Base-by-base conservation (phyloP, 225 moss, liverwort and hornwort species). In the Sphagnum tenellum region DNA sequence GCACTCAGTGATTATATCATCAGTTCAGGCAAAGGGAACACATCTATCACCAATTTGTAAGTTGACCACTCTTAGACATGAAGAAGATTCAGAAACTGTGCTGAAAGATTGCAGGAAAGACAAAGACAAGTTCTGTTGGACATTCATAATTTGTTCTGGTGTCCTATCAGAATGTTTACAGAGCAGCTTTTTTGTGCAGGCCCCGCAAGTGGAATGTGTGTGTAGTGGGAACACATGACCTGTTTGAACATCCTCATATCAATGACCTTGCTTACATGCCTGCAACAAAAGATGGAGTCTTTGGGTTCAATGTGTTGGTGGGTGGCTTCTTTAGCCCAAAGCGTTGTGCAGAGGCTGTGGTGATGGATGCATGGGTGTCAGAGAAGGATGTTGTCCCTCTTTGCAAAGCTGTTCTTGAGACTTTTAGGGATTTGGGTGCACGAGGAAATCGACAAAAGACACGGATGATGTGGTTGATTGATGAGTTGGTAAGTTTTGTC, bases 391-490 rank as follows among this genome's bases (percentile, higher is more conserved):
- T 98, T 12, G 88, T 93, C 13, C 87, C 90, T 7, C 75, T 92
- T 12, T 98, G 96, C 76, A 86, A 90, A 71, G 90, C 90, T 0
- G 8, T 89, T 5, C 77, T 98, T 46, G 92, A 98, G 59, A 76
- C 89, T 0, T 98, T 74, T 56, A 73, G 92, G 11, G 96, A 98
- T 48, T 82, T 98, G n/a, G 96, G 96, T 13, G 75, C 0, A 29
- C 86, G 96, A 4, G 89, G 88, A 45, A 92, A 90, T 64, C 77
- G 93, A 47, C 87, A 77, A 51, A 98, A 93, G 67, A 90, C 88
- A 50, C 86, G 96, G 74, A 98, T 98, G 92, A 98, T 98, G 92
- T 98, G 96, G 96, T 80, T 98, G 69, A 90, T 93, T 50, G 96
- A 98, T 68, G 92, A 98, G 77, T 75, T 98, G 47, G 86, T 87